Conservation (phyloP, 2,329 filamentous ascomycete species). For the Thyridium curvatum region DNA sequence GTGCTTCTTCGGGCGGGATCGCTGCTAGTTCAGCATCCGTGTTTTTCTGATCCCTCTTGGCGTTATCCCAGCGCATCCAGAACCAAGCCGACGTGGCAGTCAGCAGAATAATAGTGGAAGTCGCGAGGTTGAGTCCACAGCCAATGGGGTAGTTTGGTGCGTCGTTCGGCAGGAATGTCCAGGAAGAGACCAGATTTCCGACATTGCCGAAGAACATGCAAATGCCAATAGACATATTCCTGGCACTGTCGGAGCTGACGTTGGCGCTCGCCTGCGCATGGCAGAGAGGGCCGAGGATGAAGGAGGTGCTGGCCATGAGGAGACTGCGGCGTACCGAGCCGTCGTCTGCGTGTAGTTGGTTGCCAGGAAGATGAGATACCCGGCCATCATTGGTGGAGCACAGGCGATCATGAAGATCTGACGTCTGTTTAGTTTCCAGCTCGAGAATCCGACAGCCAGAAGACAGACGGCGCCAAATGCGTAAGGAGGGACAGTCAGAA, state of each 20-base stretch:
- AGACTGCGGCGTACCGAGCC: conserved; percentile 60
- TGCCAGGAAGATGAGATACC: conserved; percentile 63
- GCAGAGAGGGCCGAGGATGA: too few relatives aligned
- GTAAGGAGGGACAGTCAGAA: background rate
- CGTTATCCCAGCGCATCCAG: too few relatives aligned
- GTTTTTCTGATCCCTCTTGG: too few relatives aligned
- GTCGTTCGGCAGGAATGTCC: too few relatives aligned
- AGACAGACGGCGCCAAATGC: background rate
- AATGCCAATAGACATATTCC: background rate
- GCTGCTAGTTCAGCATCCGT: too few relatives aligned
- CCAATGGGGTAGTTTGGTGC: too few relatives aligned
- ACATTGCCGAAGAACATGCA: background rate
- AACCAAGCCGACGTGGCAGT: too few relatives aligned
- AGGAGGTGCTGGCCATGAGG: background rate
- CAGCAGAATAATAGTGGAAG: too few relatives aligned
- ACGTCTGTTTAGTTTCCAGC: background rate
- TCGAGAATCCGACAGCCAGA: background rate
- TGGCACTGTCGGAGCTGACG: background rate
- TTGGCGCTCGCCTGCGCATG: background rate
- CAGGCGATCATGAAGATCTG: conserved; percentile 15
- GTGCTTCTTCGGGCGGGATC: too few relatives aligned
- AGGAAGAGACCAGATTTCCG: background rate
- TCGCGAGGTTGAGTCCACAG: too few relatives aligned
- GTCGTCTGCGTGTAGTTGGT: conserved; percentile 32
- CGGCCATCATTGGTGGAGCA: conserved; percentile 54